Conservation (phyloP, 441 rosid species). For the Macaranga tanarius region DNA sequence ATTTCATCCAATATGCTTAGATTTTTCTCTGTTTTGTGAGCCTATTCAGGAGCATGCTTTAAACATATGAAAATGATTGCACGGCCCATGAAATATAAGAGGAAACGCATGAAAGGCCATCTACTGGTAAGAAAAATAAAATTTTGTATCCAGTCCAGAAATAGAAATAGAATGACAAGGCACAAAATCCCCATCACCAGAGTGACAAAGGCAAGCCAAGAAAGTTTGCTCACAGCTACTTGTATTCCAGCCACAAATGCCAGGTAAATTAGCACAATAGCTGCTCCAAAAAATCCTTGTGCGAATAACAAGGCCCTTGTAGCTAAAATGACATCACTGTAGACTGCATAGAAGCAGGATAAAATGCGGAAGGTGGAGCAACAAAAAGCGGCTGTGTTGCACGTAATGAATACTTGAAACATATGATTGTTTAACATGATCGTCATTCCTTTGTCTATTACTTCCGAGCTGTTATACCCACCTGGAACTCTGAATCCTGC, state of each 20-base stretch:
- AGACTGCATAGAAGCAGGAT: not conserved
- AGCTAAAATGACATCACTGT: not conserved
- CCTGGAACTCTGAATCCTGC: not conserved
- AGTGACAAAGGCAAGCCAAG: constrained; percentile 3
- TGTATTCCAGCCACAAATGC: not conserved
- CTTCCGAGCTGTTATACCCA: not conserved
- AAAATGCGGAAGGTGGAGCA: not conserved
- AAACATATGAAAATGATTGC: too few relatives aligned
- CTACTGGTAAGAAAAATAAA: too few relatives aligned
- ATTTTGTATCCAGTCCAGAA: too few relatives aligned
- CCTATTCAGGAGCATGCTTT: too few relatives aligned
- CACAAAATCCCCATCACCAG: too few relatives aligned
- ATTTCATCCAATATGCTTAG: too few relatives aligned
- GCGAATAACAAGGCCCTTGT: not conserved
- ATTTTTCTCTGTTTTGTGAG: too few relatives aligned
- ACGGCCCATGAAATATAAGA: too few relatives aligned
- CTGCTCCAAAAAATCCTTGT: not conserved
- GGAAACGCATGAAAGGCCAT: too few relatives aligned
- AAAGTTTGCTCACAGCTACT: not conserved
- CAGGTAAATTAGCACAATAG: not conserved
- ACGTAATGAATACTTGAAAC: not conserved
- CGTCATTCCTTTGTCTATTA: not conserved
- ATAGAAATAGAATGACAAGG: too few relatives aligned
- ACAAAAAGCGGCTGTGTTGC: not conserved
- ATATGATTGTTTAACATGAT: not conserved